A percentile compares a stretch with the other conserved stretches of the same genome.
Conservation (phyloP, 768 basidiomycete genomes). For the Clathrus columnatus region DNA sequence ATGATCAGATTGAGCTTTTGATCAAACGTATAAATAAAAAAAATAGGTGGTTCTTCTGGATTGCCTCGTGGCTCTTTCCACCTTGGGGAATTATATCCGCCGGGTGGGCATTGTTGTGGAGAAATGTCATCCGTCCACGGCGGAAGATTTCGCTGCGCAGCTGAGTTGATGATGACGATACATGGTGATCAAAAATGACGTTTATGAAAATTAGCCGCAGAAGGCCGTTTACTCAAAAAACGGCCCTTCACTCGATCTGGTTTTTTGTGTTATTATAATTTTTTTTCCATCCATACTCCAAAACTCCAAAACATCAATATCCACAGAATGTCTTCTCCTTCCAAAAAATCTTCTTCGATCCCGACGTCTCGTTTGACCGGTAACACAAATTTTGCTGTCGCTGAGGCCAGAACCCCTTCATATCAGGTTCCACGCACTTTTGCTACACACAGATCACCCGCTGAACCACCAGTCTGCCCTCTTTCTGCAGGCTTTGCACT, state of each 20-base stretch:
- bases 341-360: not conserved
- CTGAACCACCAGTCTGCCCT: not conserved
- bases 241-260: too few species aligned
- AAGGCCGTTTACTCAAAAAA: too few species aligned
- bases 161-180: too few species aligned
- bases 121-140: not conserved
- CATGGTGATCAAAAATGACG: too few species aligned
- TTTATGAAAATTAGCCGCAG: too few species aligned
- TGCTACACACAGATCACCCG: not conserved
- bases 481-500: not conserved
- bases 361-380: not conserved
- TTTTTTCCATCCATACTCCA: too few species aligned
- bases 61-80: constrained; percentile 38
- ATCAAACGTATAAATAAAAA: constrained; percentile 28
- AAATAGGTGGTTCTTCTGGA: constrained; percentile 34
- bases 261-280: too few species aligned
- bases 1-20: constrained; percentile 41
- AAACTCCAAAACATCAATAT: too few species aligned
- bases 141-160: not conserved
- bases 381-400: not conserved
- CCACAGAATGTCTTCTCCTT: not conserved
- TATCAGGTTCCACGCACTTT: not conserved
- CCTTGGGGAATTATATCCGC: constrained; percentile 28
- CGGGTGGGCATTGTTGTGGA: not conserved
- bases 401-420: not conserved